Evolutionary conservation across 2,329 filamentous ascomycete species (phyloP).

Genomic region (Fusarium cicatricum): DNA sequence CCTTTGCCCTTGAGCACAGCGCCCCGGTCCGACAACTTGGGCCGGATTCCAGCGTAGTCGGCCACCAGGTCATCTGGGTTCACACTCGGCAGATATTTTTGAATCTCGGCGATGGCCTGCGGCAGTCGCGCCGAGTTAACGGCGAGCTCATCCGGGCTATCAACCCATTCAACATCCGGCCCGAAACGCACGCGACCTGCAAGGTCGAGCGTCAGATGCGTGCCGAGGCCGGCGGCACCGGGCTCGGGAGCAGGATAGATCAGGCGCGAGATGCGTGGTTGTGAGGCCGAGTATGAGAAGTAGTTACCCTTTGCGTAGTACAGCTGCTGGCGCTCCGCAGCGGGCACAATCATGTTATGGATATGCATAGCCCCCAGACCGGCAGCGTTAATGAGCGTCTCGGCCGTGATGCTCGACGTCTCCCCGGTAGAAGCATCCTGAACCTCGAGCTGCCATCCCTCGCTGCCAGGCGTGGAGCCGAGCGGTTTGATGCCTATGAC

Average conservation of each 20-base stretch:
- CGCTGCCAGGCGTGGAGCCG: constrained; percentile 52
- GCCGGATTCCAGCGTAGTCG: constrained; percentile 92
- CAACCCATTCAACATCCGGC: constrained; percentile 94
- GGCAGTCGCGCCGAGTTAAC: constrained; percentile 70
- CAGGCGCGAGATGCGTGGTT: constrained; percentile 73
- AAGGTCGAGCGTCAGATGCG: constrained; percentile 92
- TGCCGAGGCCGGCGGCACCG: constrained; percentile 85
- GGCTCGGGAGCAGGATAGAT: constrained; percentile 89
- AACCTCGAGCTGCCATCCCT: constrained; percentile 75
- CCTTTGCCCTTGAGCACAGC: constrained; percentile 70
- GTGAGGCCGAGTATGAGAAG: constrained; percentile 78
- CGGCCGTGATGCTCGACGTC: constrained; percentile 70
- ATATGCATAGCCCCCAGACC: constrained; percentile 80
- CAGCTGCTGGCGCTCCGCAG: constrained; percentile 62
- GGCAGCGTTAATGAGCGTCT: constrained; percentile 84
- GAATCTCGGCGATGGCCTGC: constrained; percentile 77
- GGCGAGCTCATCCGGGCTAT: constrained; percentile 72
- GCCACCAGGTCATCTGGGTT: constrained; percentile 71
- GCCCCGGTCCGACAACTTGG: constrained; percentile 73
- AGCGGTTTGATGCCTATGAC: constrained; percentile 69
- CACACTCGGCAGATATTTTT: constrained; percentile 78
- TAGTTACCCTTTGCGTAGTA: constrained; percentile 96
- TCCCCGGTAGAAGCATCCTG: constrained; percentile 57
- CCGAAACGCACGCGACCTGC: constrained; percentile 87
- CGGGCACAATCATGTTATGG: constrained; percentile 81